Evolutionary conservation across 106 monocot genomes (phyloP).

Genomic region (Dendrobium catenatum): DNA sequence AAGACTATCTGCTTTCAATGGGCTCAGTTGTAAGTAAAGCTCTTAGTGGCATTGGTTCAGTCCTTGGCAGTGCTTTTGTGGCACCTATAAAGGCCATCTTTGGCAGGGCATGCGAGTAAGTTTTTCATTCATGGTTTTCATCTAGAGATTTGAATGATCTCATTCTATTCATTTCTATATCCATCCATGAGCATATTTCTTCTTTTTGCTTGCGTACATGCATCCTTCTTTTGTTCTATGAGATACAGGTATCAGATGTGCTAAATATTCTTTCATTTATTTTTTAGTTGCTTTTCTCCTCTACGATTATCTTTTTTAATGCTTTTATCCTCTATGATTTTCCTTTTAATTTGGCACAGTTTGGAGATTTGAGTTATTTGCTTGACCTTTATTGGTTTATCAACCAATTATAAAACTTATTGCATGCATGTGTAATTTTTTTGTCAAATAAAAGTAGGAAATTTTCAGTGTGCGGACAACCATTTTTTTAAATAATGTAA

Average conservation of each 20-base stretch:
- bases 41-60: conserved; percentile 30
- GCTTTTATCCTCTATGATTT: too few relatives aligned
- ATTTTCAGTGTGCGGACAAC: not conserved
- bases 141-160: not conserved
- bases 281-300: too few relatives aligned
- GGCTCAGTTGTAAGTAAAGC: conserved; percentile 43
- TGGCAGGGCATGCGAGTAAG: conserved; percentile 59
- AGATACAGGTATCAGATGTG: too few relatives aligned
- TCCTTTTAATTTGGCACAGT: not conserved
- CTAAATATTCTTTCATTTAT: too few relatives aligned
- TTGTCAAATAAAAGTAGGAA: not conserved
- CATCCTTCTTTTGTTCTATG: not conserved
- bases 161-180: not conserved
- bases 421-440: conserved; percentile 1
- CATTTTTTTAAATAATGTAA: not conserved
- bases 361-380: not conserved
- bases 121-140: not conserved
- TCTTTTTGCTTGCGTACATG: not conserved
- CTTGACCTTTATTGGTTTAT: not conserved
- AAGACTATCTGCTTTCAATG: conserved; percentile 15
- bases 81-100: conserved; percentile 60
- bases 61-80: conserved; percentile 37
- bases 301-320: too few relatives aligned
- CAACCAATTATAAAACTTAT: not conserved
- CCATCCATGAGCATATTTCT: not conserved